Evolutionary conservation across 1,284 basidiomycete genomes (phyloP), one percentile per base, ranked within the genome.

Genomic region (Pseudozyma pruni): DNA sequence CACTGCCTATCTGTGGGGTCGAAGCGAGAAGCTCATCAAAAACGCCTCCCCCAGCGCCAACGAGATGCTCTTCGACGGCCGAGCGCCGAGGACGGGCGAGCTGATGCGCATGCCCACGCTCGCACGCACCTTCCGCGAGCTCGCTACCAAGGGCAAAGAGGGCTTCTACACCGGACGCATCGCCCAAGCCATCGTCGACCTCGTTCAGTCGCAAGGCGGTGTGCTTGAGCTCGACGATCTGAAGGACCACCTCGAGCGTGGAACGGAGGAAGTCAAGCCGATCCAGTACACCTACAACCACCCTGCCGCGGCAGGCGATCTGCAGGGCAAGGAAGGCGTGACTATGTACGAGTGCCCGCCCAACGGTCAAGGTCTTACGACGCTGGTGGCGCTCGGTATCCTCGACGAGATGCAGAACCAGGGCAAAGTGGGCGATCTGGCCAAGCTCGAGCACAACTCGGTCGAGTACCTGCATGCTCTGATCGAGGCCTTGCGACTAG

Each of bases 291-390:
- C 90, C 1, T 97, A 94, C 83, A 89, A 75, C 47, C 64, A 64
- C 45, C 67, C 72, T 14, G 70, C 61, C 13, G 16, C 45, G 22
- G 51, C 58, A 7, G 63, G 55, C 19, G 70, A 68, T 44, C 37
- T 62, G 40, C 2, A 29, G 6, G 57, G 54, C 31, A 64, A 89
- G 92, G 85, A 91, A 67, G 76, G 86, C 56, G 69, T 78, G 25
- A 72, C 53, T 17, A 42, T 64, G 37, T 45, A 77, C 59, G 78
- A 93, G 89, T 95, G 93, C 76, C 93, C 93, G 7, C 93, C 93
- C 0, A 96, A 95, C 80, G 93, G 94, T 14, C 94, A 97, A 87
- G 94, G 91, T 83, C 87, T 98, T n/a, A 93, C 93, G 1, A 92
- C 94, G 0, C 86, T 98, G 10, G 85, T 98, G 42, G 93, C 94